Percentiles rank a stretch among this genome's conserved stretches.
phyloP scores from a whole-genome alignment of 2,329 filamentous ascomycete species.

The Fusarium pseudoanthophilum region DNA sequence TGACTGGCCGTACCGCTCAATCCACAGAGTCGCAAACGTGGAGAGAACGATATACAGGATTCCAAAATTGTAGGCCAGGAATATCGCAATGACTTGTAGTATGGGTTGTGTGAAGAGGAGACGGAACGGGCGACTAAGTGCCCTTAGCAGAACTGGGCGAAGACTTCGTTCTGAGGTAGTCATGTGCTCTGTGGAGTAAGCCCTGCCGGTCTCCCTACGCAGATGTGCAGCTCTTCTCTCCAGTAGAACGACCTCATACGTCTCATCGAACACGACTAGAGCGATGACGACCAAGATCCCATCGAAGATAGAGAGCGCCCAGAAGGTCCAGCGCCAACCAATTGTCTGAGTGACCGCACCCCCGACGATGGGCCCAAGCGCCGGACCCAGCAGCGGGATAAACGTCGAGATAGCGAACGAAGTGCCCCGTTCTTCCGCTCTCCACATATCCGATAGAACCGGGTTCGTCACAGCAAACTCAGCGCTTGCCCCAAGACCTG shows the following conservation, averaged over 20 bases:
- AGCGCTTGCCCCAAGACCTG: neutral
- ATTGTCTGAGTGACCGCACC: neutral
- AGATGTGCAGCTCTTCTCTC: neutral
- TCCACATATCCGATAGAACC: neutral
- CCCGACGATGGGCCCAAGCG: neutral
- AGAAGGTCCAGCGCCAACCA: neutral
- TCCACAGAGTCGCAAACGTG: neutral
- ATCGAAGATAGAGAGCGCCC: neutral
- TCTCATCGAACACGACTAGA: neutral
- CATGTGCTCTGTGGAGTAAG: neutral
- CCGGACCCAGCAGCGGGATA: neutral
- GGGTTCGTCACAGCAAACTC: neutral
- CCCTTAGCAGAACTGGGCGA: neutral
- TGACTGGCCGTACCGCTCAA: neutral
- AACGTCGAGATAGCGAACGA: neutral
- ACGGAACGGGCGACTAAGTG: neutral
- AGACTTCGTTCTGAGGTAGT: neutral
- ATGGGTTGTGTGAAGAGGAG: neutral
- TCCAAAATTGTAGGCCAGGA: neutral
- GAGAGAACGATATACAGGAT: neutral
- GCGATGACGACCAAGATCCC: neutral
- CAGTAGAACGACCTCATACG: neutral
- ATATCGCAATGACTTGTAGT: neutral
- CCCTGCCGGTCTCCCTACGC: neutral
- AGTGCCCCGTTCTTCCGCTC: neutral